phyloP scores from a whole-genome alignment of 352 stramenopile species.

The Globisporangium uncinulatum region DNA sequence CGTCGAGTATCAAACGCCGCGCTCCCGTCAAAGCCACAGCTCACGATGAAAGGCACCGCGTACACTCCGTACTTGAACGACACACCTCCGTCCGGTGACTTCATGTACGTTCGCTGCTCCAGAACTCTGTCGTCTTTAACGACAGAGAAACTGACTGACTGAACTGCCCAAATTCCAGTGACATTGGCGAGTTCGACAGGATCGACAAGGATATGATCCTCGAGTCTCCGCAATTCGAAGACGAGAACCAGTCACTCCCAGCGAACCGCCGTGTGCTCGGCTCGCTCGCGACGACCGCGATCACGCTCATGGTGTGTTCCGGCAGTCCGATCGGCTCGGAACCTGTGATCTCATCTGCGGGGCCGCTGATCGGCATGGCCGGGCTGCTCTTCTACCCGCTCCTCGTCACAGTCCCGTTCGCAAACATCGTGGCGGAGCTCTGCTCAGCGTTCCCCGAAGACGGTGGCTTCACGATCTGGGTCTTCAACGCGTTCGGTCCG shows the following conservation, averaged over 20 bases:
- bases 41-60: slow-evolving; percentile 1
- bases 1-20: slow-evolving; percentile 1
- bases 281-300: slow-evolving; percentile 10
- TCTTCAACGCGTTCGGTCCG: slow-evolving; percentile 79
- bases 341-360: slow-evolving; percentile 37
- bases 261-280: slow-evolving; percentile 8
- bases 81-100: slow-evolving; percentile 5
- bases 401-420: slow-evolving; percentile 81
- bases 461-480: slow-evolving; percentile 77
- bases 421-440: slow-evolving; percentile 87
- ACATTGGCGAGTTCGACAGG: slow-evolving; percentile 18
- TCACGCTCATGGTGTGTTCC: slow-evolving; percentile 43
- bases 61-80: slow-evolving; percentile 10
- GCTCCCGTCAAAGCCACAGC: slow-evolving; percentile 3
- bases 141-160: background rate
- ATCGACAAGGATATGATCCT: slow-evolving; percentile 22
- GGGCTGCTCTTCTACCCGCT: slow-evolving; percentile 37
- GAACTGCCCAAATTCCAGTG: background rate
- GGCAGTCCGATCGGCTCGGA: slow-evolving; percentile 43
- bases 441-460: slow-evolving; percentile 77
- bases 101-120: slow-evolving; percentile 10
- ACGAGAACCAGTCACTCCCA: background rate
- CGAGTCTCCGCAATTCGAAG: slow-evolving; percentile 7
- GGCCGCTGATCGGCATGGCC: slow-evolving; percentile 46
- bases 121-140: background rate